phyloP scores from a whole-genome alignment of 2,329 filamentous ascomycete species.

The Monosporascus ibericus region DNA sequence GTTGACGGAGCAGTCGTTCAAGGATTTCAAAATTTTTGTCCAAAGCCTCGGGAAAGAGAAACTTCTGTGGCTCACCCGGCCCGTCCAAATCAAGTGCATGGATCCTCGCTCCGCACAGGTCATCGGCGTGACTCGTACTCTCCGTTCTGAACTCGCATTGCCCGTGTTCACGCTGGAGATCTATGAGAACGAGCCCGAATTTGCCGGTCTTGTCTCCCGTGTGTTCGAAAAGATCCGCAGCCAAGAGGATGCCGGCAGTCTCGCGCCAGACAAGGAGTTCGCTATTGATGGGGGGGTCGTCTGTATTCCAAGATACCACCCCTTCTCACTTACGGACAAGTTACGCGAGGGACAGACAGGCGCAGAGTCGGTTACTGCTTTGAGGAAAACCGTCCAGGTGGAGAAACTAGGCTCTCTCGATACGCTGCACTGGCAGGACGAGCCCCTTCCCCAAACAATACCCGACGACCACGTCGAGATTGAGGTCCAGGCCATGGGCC shows the following conservation, averaged over 20 bases:
- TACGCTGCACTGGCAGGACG: constrained; percentile 12
- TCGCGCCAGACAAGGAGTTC: constrained; percentile 27
- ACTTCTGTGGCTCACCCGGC: constrained; percentile 27
- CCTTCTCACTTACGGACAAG: constrained; percentile 17
- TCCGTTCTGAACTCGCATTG: constrained; percentile 24
- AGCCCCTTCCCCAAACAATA: constrained; percentile 1
- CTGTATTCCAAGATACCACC: constrained; percentile 21
- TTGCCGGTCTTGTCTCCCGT: constrained; percentile 6
- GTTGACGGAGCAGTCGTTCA: constrained; percentile 11
- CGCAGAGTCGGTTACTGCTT: constrained; percentile 1
- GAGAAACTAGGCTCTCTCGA: constrained; percentile 12
- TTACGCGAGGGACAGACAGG: constrained; percentile 1
- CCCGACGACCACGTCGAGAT: constrained; percentile 10
- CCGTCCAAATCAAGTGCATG: constrained; percentile 20
- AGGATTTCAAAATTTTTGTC: constrained; percentile 8
- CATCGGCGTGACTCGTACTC: constrained; percentile 23
- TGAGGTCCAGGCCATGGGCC: constrained; percentile 9
- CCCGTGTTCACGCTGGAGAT: constrained; percentile 26
- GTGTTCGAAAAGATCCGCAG: constrained; percentile 17
- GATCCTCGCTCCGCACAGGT: constrained; percentile 22
- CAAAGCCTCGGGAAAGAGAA: constrained; percentile 6
- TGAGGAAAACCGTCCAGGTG: constrained; percentile 9
- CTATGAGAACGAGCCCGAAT: constrained; percentile 10
- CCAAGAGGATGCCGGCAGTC: constrained; percentile 10
- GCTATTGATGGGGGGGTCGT: constrained; percentile 20